Conservation (phyloP, 768 basidiomycete species). For the Tylopilus rubrobrunneus region DNA sequence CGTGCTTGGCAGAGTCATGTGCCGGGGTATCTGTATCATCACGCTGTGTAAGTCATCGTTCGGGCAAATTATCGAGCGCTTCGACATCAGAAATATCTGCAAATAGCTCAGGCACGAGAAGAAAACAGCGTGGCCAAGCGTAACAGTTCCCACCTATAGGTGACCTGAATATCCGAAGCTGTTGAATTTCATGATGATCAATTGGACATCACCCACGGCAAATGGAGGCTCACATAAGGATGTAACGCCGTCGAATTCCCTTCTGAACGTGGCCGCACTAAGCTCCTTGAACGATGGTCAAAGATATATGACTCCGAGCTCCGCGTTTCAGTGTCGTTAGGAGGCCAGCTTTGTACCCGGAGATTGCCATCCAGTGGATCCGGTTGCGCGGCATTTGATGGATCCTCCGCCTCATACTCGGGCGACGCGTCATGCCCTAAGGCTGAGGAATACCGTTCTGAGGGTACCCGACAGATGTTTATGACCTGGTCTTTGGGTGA, state of each 20-base stretch:
- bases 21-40: conserved; percentile 2
- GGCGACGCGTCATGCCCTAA: conserved; percentile 33
- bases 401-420: conserved; percentile 38
- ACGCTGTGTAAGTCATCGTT: conserved; percentile 16
- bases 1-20: not conserved
- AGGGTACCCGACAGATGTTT: conserved; percentile 19
- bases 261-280: conserved; percentile 30
- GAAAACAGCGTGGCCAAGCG: not conserved
- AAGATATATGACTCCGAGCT: conserved; percentile 25
- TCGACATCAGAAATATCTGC: conserved; percentile 30
- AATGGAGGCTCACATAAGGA: conserved; percentile 26
- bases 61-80: conserved; percentile 16
- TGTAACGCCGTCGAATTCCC: conserved; percentile 23
- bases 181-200: conserved; percentile 6
- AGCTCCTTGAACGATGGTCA: conserved; percentile 24
- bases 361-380: conserved; percentile 23
- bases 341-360: conserved; percentile 24
- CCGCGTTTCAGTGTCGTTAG: conserved; percentile 8
- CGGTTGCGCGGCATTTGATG: conserved; percentile 6
- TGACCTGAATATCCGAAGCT: conserved; percentile 30
- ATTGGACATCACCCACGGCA: not conserved
- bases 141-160: conserved; percentile 26
- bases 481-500: conserved; percentile 25
- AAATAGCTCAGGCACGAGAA: conserved; percentile 1
- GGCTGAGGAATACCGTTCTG: conserved; percentile 17